Evolutionary conservation across 2,329 filamentous ascomycete species (phyloP).

Genomic region (Aspergillus unguis): DNA sequence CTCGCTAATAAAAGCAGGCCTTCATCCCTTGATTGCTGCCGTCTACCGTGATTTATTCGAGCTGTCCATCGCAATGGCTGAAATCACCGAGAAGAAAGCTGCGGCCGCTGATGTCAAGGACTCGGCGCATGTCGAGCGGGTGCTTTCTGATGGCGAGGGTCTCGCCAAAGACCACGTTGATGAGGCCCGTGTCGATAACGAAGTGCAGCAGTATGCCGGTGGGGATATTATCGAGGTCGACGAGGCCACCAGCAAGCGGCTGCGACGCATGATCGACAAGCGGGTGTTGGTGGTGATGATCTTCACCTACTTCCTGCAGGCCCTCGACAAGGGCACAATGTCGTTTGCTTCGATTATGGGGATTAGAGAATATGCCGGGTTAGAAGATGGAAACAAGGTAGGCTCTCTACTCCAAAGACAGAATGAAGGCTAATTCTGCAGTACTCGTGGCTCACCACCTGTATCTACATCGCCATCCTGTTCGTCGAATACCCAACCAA

Average conservation of each 20-base stretch:
- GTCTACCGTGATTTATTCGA: background rate
- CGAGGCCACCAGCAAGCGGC: constrained; percentile 56
- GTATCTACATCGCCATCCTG: constrained; percentile 70
- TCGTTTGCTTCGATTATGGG: constrained; percentile 44
- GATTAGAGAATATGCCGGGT: constrained; percentile 46
- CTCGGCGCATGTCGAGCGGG: constrained; percentile 49
- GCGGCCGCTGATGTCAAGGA: constrained; percentile 18
- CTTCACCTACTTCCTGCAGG: constrained; percentile 67
- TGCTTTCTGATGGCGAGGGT: constrained; percentile 44
- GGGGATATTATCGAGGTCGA: constrained; percentile 56
- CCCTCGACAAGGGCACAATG: constrained; percentile 41
- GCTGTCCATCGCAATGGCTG: constrained; percentile 2
- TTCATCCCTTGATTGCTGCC: background rate
- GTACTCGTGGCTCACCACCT: constrained; percentile 70
- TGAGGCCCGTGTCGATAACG: constrained; percentile 62
- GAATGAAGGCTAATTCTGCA: constrained; percentile 28
- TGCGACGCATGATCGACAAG: constrained; percentile 64
- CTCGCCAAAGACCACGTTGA: constrained; percentile 54
- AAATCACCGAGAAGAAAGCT: constrained; percentile 3
- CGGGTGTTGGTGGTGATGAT: constrained; percentile 70
- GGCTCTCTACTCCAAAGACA: constrained; percentile 2
- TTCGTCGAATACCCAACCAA: constrained; percentile 71
- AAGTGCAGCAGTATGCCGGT: constrained; percentile 67
- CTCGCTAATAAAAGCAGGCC: background rate
- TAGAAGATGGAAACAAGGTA: constrained; percentile 37